Base-by-base conservation (phyloP, 306 rosid genomes). In the Vicia villosa region DNA sequence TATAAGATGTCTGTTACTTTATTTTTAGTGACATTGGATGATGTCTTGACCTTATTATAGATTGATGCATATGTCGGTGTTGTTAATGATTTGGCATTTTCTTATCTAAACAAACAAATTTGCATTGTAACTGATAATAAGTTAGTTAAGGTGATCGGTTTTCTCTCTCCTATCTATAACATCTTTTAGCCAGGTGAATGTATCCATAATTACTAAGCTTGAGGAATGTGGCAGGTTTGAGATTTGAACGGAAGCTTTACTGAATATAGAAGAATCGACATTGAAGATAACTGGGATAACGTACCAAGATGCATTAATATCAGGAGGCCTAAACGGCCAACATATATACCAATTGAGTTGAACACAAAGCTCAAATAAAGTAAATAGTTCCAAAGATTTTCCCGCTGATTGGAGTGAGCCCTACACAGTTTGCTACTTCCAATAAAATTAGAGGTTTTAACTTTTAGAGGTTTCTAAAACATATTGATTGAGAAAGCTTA, bases 11-110 rank as follows among this genome's bases (percentile, higher is more conserved):
- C 24, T 6, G 40, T 21, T 47, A n/a, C 38, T 46, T 12, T 43
- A 10, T 16, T 30, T 66, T 47, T 30, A 30, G 32, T 47, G 45
- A 46, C 59, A 46, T 10, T 68, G 59, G 19, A 8, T 37, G 17
- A 78, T 76, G 54, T 73, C 8, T 67, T 49, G 66, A 22, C 5
- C 28, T 38, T 26, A 12, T 74, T 36, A 21, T 77, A 91, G 97
- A 75, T 88, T 76, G 89, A 86, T 41, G 97, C 97, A 72, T 90
- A 91, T 74, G 51, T 11, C 30, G 97, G 95, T 67, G 69, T 84
- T 50, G 97, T 91, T 52, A 88, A 91, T 67, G 97, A 91, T 84
- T 74, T 88, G 83, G 87, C 86, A 22, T 91, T 91, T 78, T 92
- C 87, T 52, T 66, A 83, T 82, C 89, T 80, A 26, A 74, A 86